These are phyloP conservation scores for Malassezia sp. DNA, from an alignment of 1,284 basidiomycete genomes.

Conservation along the genomic window DNA sequence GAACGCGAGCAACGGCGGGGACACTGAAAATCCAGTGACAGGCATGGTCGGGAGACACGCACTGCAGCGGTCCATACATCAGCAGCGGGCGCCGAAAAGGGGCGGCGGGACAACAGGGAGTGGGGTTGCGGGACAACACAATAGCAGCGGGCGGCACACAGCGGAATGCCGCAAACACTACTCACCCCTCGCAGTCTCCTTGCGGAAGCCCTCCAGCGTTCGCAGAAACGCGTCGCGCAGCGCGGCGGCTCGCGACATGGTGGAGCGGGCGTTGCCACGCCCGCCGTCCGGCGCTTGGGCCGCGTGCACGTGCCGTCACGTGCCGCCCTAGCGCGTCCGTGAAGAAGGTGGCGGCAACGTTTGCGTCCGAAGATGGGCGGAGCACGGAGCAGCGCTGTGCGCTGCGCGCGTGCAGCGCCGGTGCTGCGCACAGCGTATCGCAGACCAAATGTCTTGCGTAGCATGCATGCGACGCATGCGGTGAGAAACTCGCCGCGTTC, in stretches of 20 bases:
- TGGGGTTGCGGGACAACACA: no score
- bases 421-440: neutral
- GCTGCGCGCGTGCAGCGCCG: neutral
- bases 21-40: no score
- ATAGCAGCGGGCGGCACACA: no score
- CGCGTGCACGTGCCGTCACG: constrained; percentile 9
- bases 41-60: no score
- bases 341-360: neutral
- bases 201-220: constrained; percentile 27
- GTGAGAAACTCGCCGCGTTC: constrained; percentile 49
- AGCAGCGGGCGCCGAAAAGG: no score
- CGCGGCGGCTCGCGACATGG: constrained; percentile 26
- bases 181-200: constrained; percentile 31
- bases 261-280: neutral
- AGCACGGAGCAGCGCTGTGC: neutral
- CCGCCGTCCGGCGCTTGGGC: neutral
- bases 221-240: constrained; percentile 32
- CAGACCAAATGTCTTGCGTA: no score
- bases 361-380: no score
- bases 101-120: no score
- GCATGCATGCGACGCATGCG: constrained; percentile 7
- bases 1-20: no score
- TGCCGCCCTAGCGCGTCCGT: neutral
- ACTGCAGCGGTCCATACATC: no score
- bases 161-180: no score